A percentile compares a stretch with the other conserved stretches of the same genome.
Evolutionary conservation across 305 asterid species (phyloP).

Genomic region (Fraxinus paxiana): DNA sequence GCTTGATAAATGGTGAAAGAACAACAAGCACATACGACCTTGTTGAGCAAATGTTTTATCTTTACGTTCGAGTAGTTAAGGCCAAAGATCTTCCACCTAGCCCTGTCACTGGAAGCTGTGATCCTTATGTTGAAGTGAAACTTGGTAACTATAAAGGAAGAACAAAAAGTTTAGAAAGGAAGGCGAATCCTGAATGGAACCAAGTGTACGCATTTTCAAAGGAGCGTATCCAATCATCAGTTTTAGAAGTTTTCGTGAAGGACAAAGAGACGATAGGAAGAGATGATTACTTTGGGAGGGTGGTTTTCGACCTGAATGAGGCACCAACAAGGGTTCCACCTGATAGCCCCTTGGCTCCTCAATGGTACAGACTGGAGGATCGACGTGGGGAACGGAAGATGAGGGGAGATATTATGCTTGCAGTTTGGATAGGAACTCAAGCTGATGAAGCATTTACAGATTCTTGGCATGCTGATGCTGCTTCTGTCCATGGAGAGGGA

Average conservation of each 20-base stretch:
- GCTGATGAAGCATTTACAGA: slow-evolving; percentile 65
- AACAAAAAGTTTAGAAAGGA: slow-evolving; percentile 42
- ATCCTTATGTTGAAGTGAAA: slow-evolving; percentile 57
- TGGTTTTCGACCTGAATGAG: slow-evolving; percentile 51
- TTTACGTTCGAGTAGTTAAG: slow-evolving; percentile 53
- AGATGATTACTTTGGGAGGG: slow-evolving; percentile 49
- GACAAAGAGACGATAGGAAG: slow-evolving; percentile 44
- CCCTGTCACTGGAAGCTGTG: slow-evolving; percentile 32
- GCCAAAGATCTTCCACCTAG: slow-evolving; percentile 49
- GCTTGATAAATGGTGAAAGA: slow-evolving; percentile 54
- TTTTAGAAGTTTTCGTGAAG: slow-evolving; percentile 45
- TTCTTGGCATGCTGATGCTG: slow-evolving; percentile 63
- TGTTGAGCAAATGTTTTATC: slow-evolving; percentile 59
- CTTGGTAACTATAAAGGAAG: slow-evolving; percentile 57
- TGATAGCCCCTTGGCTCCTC: slow-evolving; percentile 62
- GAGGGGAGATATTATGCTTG: slow-evolving; percentile 52
- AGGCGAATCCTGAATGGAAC: slow-evolving; percentile 51
- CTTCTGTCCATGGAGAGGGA: slow-evolving; percentile 49
- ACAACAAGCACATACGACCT: slow-evolving; percentile 45
- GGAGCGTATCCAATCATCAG: slow-evolving; percentile 48
- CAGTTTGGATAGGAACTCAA: slow-evolving; percentile 67
- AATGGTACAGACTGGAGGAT: slow-evolving; percentile 54
- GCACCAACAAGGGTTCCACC: slow-evolving; percentile 57
- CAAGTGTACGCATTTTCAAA: slow-evolving; percentile 56
- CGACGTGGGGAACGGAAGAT: slow-evolving; percentile 39